Conservation (phyloP, 2,329 filamentous ascomycete genomes). For the Aureobasidium sp. region DNA sequence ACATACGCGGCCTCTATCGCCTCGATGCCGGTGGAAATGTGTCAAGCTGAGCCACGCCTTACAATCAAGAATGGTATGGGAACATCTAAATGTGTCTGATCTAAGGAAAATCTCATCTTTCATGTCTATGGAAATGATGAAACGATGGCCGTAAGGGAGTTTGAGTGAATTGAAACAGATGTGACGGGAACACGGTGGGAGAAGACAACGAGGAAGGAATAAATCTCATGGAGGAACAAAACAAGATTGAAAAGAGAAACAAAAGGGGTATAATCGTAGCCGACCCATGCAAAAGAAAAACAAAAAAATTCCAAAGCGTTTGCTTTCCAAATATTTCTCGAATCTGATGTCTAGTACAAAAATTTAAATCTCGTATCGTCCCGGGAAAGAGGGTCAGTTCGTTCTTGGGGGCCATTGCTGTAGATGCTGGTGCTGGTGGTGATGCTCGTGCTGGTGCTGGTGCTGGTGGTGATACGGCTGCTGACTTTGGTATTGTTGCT, state of each 20-base stretch:
- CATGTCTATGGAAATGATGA: neutral
- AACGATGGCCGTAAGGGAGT: neutral
- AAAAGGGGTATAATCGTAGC: conserved; percentile 3
- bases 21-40: neutral
- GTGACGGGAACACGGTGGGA: too few relatives aligned
- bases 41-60: too few relatives aligned
- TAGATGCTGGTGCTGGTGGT: neutral
- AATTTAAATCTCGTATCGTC: neutral
- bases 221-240: neutral
- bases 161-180: neutral
- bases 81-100: neutral
- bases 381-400: neutral
- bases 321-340: neutral
- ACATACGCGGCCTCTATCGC: neutral
- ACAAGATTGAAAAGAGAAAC: too few relatives aligned
- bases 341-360: neutral
- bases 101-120: neutral
- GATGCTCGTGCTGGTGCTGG: neutral
- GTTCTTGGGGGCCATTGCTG: neutral
- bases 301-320: neutral
- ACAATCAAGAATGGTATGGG: too few relatives aligned
- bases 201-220: neutral
- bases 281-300: neutral
- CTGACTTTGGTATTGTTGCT: neutral
- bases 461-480: conserved; percentile 7